phyloP scores from a whole-genome alignment of 1,139 yeast species.

The Suhomyces taliae region DNA sequence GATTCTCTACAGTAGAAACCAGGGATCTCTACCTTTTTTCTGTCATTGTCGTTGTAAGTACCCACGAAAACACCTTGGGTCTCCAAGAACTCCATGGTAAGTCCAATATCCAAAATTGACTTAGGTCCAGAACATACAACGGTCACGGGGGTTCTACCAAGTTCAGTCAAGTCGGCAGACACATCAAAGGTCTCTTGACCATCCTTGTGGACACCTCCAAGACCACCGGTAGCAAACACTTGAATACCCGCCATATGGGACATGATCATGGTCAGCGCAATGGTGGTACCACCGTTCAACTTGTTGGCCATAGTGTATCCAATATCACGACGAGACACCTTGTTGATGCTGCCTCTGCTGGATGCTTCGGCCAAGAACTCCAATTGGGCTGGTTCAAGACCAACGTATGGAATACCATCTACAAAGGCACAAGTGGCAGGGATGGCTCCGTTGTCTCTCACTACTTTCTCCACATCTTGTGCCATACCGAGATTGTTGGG shows the following conservation, averaged over 20 bases:
- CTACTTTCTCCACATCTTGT: constrained; percentile 56
- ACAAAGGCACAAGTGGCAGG: constrained; percentile 89
- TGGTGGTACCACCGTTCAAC: constrained; percentile 83
- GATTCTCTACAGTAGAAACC: constrained; percentile 83
- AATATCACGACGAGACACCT: constrained; percentile 81
- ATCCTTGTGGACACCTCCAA: constrained; percentile 89
- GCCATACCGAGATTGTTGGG: constrained; percentile 82
- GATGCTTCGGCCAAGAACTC: constrained; percentile 47
- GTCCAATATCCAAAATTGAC: constrained; percentile 74
- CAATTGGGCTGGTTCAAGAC: constrained; percentile 51
- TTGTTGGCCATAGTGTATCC: constrained; percentile 67
- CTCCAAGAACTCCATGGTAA: constrained; percentile 83
- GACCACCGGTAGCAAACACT: constrained; percentile 91
- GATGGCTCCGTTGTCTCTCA: constrained; percentile 64
- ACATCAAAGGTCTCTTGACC: constrained; percentile 76
- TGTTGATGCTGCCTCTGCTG: constrained; percentile 36
- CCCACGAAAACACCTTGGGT: constrained; percentile 77
- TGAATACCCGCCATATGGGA: constrained; percentile 74
- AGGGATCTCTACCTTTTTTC: constrained; percentile 51
- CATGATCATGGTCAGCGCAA: constrained; percentile 84
- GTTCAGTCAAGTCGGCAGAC: constrained; percentile 84
- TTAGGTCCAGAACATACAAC: constrained; percentile 94
- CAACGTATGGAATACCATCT: constrained; percentile 70
- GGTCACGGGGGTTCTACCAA: constrained; percentile 78
- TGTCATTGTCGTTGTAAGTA: constrained; percentile 44